A percentile compares a stretch with the other conserved stretches of the same genome.
phyloP scores from a whole-genome alignment of 2,329 filamentous ascomycete species.

The Pseudocercospora fuligena region DNA sequence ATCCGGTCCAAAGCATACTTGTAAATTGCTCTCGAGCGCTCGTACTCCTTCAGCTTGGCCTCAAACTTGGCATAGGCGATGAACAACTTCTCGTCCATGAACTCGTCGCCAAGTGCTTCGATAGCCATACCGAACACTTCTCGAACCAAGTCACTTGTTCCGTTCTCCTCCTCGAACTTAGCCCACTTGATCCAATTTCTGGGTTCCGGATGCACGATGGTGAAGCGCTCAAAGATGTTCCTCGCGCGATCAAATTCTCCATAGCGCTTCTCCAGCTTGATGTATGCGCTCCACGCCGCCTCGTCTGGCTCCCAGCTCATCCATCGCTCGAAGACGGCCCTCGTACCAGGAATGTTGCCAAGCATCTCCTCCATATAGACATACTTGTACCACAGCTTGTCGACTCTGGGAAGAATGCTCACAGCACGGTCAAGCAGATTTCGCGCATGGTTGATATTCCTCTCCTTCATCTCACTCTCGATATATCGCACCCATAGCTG shows the following conservation, averaged over 20 bases:
- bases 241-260: slow-evolving; percentile 89
- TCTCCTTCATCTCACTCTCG: slow-evolving; percentile 91
- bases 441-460: slow-evolving; percentile 95
- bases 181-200: slow-evolving; percentile 99
- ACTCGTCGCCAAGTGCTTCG: slow-evolving; percentile 88
- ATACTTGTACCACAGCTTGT: slow-evolving; percentile 99
- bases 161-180: slow-evolving; percentile 93
- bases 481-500: slow-evolving; percentile 91
- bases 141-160: slow-evolving; percentile 86
- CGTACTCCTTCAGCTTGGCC: slow-evolving; percentile 91
- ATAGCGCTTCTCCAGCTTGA: slow-evolving; percentile 96
- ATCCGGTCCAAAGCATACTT: slow-evolving; percentile 94
- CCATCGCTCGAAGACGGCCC: slow-evolving; percentile 96
- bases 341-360: slow-evolving; percentile 87
- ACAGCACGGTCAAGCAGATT: slow-evolving; percentile 96
- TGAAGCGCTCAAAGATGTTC: slow-evolving; percentile 87
- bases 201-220: slow-evolving; percentile 89
- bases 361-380: slow-evolving; percentile 99
- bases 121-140: slow-evolving; percentile 90
- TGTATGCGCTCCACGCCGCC: slow-evolving; percentile 92
- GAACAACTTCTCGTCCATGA: slow-evolving; percentile 94
- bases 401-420: slow-evolving; percentile 83
- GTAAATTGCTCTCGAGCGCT: slow-evolving; percentile 91
- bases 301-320: slow-evolving; percentile 98
- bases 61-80: slow-evolving; percentile 96